Conservation (phyloP, 768 basidiomycete species). For the Suillus alpinus region DNA sequence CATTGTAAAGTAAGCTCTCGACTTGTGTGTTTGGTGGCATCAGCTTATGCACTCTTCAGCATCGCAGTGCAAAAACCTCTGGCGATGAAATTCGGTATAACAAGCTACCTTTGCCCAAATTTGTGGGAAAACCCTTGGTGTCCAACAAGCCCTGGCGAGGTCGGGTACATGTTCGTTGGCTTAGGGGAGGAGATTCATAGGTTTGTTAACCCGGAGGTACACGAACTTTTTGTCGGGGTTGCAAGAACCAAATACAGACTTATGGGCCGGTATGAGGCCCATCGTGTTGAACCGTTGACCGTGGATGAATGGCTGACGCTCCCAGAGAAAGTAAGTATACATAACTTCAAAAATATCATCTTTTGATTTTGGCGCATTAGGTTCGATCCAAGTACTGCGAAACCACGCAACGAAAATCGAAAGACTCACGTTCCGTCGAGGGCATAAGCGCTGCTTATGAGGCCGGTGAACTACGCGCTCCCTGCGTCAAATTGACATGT, state of each 20-base stretch:
- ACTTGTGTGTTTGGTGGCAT: too few species aligned
- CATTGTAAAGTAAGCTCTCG: background rate
- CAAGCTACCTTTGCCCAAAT: constrained; percentile 48
- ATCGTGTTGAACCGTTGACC: constrained; percentile 39
- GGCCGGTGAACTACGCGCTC: constrained; percentile 39
- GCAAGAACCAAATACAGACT: constrained; percentile 39
- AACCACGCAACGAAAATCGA: constrained; percentile 39
- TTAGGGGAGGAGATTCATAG: constrained; percentile 43
- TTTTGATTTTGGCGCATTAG: background rate
- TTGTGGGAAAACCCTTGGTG: constrained; percentile 55
- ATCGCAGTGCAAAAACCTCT: constrained; percentile 26
- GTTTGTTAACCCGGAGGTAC: constrained; percentile 38
- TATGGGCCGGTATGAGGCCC: constrained; percentile 27
- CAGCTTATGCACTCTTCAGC: constrained; percentile 13
- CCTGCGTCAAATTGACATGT: constrained; percentile 48
- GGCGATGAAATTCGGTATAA: constrained; percentile 32
- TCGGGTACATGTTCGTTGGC: constrained; percentile 58
- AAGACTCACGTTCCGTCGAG: constrained; percentile 30
- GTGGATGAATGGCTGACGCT: constrained; percentile 48
- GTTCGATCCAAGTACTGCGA: constrained; percentile 29
- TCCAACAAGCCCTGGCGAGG: constrained; percentile 44
- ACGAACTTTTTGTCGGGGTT: constrained; percentile 46
- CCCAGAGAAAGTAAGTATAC: constrained; percentile 33
- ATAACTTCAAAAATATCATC: constrained; percentile 13
- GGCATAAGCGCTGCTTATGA: constrained; percentile 45